Evolutionary conservation across 306 rosid species (phyloP).

Genomic region (Hylodesmum podocarpum): DNA sequence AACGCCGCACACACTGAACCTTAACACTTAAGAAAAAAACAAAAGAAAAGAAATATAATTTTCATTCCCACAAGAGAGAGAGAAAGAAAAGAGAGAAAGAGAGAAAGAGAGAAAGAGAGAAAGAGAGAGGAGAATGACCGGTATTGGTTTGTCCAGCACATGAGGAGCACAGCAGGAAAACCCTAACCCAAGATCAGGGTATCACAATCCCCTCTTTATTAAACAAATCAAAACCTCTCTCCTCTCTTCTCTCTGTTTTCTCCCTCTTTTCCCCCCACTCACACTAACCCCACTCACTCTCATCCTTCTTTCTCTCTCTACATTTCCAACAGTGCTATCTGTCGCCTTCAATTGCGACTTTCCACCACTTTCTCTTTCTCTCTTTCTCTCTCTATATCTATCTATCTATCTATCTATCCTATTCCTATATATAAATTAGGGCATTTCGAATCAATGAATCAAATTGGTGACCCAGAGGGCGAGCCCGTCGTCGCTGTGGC

Average conservation of each 20-base stretch:
- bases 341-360: slow-evolving; percentile 99
- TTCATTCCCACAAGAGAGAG: too few species aligned
- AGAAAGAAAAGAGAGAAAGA: not conserved
- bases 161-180: not conserved
- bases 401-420: too few species aligned
- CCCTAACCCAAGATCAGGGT: not conserved
- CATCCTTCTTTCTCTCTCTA: slow-evolving; percentile 40
- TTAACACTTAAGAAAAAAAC: not conserved
- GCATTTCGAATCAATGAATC: slow-evolving; percentile 66
- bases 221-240: slow-evolving; percentile 40
- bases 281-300: slow-evolving; percentile 49
- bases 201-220: not conserved
- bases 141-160: not conserved
- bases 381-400: slow-evolving; percentile 36
- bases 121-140: not conserved
- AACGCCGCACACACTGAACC: not conserved
- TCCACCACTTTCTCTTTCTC: slow-evolving; percentile 57
- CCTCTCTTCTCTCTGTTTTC: slow-evolving; percentile 29
- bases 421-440: slow-evolving; percentile 63
- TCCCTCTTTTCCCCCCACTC: slow-evolving; percentile 34
- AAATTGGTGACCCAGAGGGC: slow-evolving; percentile 55
- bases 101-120: not conserved
- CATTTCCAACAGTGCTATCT: slow-evolving; percentile 63
- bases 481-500: slow-evolving; percentile 57
- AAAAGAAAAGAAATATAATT: not conserved